A percentile compares a stretch with the other conserved stretches of the same genome.
phyloP scores from a whole-genome alignment of 371 early-diverging fungal species.

The Apophysomyces trapeziformis region DNA sequence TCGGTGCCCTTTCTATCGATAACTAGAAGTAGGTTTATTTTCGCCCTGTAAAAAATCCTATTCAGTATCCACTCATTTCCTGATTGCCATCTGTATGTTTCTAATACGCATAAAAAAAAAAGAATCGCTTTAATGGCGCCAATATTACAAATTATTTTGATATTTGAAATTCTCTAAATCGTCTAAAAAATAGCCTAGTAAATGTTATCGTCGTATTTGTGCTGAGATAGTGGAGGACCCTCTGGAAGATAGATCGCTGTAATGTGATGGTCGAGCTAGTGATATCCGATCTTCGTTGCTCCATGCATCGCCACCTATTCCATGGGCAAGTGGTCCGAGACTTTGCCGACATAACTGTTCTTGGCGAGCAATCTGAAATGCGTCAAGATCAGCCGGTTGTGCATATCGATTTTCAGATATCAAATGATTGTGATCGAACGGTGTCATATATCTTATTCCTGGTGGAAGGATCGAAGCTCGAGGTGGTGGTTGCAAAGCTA shows the following conservation, averaged over 20 bases:
- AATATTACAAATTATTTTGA: background rate
- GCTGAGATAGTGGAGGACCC: background rate
- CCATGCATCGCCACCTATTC: background rate
- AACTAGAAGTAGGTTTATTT: too few relatives aligned
- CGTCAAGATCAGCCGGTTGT: background rate
- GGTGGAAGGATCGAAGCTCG: background rate
- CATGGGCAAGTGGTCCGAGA: background rate
- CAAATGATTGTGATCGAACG: background rate
- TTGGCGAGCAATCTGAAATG: background rate
- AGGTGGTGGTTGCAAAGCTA: background rate
- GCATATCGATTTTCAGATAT: background rate
- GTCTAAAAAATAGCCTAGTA: background rate
- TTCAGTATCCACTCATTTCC: too few relatives aligned
- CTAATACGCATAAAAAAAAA: too few relatives aligned
- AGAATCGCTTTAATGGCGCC: background rate
- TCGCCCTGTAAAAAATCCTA: too few relatives aligned
- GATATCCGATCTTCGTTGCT: slow-evolving; percentile 2
- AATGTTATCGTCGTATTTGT: background rate
- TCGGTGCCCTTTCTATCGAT: too few relatives aligned
- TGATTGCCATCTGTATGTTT: too few relatives aligned
- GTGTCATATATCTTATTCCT: background rate
- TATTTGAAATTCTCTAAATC: background rate
- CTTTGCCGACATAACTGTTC: background rate
- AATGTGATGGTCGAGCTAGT: background rate
- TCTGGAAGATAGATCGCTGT: background rate